Percentiles rank a stretch among this genome's conserved stretches.
Evolutionary conservation across 768 basidiomycete species (phyloP).

Genomic region (Lactarius pseudohatsudake): DNA sequence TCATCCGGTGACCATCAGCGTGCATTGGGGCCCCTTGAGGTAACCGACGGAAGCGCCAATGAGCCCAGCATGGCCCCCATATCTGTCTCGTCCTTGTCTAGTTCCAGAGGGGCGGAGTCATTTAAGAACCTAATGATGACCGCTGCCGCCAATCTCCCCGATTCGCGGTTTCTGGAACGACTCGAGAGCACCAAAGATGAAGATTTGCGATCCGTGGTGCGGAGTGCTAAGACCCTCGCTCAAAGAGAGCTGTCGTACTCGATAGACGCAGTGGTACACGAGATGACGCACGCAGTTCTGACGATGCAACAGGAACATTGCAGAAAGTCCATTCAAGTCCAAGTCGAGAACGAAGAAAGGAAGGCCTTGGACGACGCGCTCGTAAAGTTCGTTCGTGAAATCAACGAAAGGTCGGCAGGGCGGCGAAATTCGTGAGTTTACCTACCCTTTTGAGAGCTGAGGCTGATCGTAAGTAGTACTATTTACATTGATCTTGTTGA

Average conservation of each 20-base stretch:
- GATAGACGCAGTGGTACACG: constrained; percentile 11
- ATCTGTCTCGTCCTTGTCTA: not conserved
- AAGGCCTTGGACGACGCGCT: not conserved
- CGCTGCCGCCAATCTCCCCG: not conserved
- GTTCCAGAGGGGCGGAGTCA: not conserved
- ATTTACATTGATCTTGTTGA: constrained; percentile 5
- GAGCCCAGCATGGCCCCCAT: not conserved
- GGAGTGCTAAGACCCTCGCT: not conserved
- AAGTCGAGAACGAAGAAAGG: constrained; percentile 11
- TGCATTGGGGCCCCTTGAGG: not conserved
- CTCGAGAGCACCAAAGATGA: constrained; percentile 3
- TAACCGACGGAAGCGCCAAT: not conserved
- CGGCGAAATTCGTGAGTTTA: constrained; percentile 15
- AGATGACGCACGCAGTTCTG: constrained; percentile 7
- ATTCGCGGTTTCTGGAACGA: constrained; percentile 18
- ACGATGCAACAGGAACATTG: constrained; percentile 15
- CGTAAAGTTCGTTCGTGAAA: constrained; percentile 8
- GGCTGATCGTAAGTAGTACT: not conserved
- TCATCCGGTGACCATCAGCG: not conserved
- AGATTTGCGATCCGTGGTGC: constrained; percentile 12
- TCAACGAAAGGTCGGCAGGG: constrained; percentile 7
- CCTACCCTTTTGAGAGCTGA: not conserved
- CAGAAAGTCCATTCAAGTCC: constrained; percentile 1
- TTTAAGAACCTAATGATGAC: constrained; percentile 15
- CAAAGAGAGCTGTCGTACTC: constrained; percentile 4